A percentile compares a stretch with the other conserved stretches of the same genome.
phyloP scores from a whole-genome alignment of 1,139 yeast species.

The Lodderomyces theae region DNA sequence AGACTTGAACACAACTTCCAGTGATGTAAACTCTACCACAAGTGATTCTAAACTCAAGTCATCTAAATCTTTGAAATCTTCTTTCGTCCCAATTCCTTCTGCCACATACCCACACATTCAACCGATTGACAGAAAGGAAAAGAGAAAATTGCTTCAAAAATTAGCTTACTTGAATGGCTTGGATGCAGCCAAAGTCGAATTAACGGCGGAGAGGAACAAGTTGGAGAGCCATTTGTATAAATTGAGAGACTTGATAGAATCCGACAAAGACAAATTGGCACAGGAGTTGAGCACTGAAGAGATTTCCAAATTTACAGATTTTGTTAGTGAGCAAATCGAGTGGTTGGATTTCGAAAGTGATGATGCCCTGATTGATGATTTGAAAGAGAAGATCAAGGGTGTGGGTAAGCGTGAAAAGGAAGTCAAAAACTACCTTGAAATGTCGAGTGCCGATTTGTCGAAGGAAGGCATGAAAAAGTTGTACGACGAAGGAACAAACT shows the following conservation, averaged over 20 bases:
- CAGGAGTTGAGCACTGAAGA: constrained; percentile 34
- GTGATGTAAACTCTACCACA: constrained; percentile 20
- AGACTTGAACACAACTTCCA: constrained; percentile 11
- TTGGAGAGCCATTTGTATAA: constrained; percentile 60
- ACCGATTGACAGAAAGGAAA: constrained; percentile 46
- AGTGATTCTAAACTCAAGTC: constrained; percentile 15
- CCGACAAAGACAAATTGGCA: constrained; percentile 40
- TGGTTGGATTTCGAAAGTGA: constrained; percentile 82
- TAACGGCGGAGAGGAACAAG: constrained; percentile 51
- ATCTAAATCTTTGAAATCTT: constrained; percentile 20
- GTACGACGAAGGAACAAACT: constrained; percentile 37
- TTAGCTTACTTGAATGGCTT: constrained; percentile 34
- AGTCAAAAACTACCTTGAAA: constrained; percentile 22
- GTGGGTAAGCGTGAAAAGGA: constrained; percentile 21
- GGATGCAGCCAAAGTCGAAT: constrained; percentile 46
- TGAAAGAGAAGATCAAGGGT: constrained; percentile 26
- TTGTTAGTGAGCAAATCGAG: constrained; percentile 54
- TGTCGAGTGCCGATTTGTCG: constrained; percentile 35
- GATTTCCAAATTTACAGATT: constrained; percentile 20
- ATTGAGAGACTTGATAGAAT: constrained; percentile 52
- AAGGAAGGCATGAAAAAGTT: constrained; percentile 35
- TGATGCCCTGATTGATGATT: constrained; percentile 44
- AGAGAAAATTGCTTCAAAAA: constrained; percentile 27
- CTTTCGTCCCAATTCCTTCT: constrained; percentile 22
- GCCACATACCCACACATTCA: constrained; percentile 37